A percentile compares a stretch with the other conserved stretches of the same genome.
phyloP scores from a whole-genome alignment of 208 protist species.

The Crithidia fasciculata region DNA sequence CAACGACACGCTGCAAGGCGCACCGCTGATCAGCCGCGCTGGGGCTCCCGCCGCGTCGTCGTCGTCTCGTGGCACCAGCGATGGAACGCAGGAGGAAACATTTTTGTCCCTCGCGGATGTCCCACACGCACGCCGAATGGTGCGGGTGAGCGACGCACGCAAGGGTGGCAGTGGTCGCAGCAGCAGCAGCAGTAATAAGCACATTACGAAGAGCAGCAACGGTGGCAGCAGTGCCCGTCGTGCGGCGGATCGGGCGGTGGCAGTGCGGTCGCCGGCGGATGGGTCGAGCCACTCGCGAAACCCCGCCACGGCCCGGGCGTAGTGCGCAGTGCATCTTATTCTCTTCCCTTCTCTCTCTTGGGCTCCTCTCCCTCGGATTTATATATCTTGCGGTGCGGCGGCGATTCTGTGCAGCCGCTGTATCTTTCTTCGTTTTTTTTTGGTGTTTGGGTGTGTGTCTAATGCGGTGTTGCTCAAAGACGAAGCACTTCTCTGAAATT shows the following conservation, averaged over 20 bases:
- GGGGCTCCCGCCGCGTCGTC: no score
- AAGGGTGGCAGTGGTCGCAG: background rate
- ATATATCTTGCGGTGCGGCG: no score
- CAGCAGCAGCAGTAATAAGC: conserved; percentile 1
- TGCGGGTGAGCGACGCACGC: background rate
- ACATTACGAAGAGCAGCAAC: background rate
- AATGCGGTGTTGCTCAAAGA: no score
- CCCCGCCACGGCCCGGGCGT: no score
- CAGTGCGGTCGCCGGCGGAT: background rate
- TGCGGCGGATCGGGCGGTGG: background rate
- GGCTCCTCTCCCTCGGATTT: no score
- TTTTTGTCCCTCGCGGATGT: background rate
- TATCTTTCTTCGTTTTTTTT: no score
- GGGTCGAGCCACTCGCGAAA: background rate
- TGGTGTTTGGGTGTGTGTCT: no score
- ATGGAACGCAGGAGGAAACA: background rate
- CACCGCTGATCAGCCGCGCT: conserved; percentile 8
- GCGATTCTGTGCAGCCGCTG: no score
- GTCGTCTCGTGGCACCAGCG: background rate
- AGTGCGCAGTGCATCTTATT: no score
- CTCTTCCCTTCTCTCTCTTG: no score
- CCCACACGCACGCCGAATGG: background rate
- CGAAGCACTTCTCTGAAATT: no score
- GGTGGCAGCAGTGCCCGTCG: background rate
- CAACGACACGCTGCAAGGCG: conserved; percentile 48